Evolutionary conservation across 2,329 filamentous ascomycete species (phyloP).

Genomic region (Verticillium klebahnii): DNA sequence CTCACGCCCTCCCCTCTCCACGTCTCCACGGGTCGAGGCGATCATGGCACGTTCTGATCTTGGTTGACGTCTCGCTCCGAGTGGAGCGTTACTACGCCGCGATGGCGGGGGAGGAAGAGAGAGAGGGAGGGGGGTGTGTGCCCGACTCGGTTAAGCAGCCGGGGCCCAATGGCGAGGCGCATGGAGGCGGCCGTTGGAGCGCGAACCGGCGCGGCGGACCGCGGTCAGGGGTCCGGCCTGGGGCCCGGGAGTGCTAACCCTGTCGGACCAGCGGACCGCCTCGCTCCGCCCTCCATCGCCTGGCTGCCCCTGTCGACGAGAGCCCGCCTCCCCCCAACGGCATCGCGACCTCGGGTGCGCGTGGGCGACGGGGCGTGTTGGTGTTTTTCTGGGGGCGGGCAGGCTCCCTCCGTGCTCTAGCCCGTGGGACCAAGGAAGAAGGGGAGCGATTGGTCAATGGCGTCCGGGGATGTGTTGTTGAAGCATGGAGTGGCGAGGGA

Average conservation of each 20-base stretch:
- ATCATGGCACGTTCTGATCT: neutral
- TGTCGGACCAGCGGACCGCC: neutral
- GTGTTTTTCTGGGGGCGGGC: neutral
- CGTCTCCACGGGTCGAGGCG: neutral
- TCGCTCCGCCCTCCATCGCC: constrained; percentile 3
- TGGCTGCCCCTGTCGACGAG: neutral
- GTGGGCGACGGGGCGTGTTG: neutral
- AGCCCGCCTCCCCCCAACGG: too few species aligned
- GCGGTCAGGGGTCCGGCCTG: neutral
- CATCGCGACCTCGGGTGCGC: too few species aligned
- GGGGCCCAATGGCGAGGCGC: neutral
- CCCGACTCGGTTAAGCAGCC: neutral
- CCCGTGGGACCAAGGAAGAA: neutral
- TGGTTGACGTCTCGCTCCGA: neutral
- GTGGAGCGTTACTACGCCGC: neutral
- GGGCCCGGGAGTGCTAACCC: constrained; percentile 2
- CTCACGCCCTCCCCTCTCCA: too few species aligned
- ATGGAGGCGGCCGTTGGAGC: neutral
- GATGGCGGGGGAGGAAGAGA: neutral
- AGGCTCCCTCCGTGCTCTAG: neutral
- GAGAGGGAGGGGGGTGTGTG: neutral
- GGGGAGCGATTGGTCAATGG: neutral
- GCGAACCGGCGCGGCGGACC: constrained; percentile 4
- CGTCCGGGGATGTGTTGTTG: neutral
- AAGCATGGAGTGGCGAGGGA: neutral